phyloP scores from a whole-genome alignment of 83 land plant species.

The Isoetes engelmannii region DNA sequence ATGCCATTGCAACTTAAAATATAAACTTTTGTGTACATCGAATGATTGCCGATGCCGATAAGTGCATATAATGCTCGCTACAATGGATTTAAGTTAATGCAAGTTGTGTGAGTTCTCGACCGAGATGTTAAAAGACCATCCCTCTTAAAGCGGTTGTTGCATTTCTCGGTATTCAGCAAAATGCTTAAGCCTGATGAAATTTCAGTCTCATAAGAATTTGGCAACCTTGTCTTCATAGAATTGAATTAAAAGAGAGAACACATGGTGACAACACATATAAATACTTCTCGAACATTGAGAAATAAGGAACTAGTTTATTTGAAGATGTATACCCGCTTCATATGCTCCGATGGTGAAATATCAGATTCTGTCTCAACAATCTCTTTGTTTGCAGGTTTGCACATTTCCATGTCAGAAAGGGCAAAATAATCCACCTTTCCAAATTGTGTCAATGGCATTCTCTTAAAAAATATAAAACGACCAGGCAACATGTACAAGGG shows the following conservation, averaged over 20 bases:
- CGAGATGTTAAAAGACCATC: no score
- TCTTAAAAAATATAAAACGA: constrained; percentile 18
- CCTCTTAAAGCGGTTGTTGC: no score
- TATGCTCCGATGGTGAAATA: constrained; percentile 26
- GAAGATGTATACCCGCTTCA: constrained; percentile 34
- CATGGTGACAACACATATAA: neutral
- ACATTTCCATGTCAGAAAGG: constrained; percentile 17
- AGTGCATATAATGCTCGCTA: no score
- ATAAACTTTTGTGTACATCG: no score
- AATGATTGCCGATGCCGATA: no score
- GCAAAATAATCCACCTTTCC: constrained; percentile 60
- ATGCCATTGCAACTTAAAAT: no score
- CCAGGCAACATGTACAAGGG: constrained; percentile 57
- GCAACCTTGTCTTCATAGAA: neutral
- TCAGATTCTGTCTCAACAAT: neutral
- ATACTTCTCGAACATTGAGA: neutral
- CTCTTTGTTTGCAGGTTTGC: neutral
- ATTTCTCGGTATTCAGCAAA: no score
- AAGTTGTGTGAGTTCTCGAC: no score
- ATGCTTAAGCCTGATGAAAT: constrained; percentile 6
- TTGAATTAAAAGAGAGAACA: neutral
- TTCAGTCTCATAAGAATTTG: no score
- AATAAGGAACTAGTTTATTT: neutral
- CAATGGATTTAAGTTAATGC: no score
- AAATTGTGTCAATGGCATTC: constrained; percentile 45